phyloP scores from a whole-genome alignment of 257 asterid species.

The Haberlea rhodopensis region DNA sequence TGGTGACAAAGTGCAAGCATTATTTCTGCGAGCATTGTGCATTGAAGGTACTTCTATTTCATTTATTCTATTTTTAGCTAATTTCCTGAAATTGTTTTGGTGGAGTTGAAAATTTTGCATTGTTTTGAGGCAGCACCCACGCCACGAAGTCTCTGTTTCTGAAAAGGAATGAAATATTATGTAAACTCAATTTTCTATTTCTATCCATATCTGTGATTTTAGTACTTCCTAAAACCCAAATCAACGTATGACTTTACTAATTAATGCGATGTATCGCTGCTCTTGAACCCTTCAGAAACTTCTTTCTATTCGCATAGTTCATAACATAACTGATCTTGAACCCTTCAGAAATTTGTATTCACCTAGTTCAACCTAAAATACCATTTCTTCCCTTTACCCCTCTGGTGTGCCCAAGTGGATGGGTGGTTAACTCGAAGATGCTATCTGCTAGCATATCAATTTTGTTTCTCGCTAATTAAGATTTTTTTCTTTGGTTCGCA shows the following conservation, averaged over 20 bases:
- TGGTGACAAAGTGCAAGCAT: constrained; percentile 90
- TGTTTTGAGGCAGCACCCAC: background rate
- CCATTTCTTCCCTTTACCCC: background rate
- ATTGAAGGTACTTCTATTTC: constrained; percentile 52
- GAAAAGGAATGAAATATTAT: background rate
- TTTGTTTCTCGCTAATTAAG: constrained; percentile 11
- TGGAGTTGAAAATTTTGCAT: background rate
- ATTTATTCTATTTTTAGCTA: constrained; percentile 11
- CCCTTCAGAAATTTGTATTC: background rate
- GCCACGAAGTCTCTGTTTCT: background rate
- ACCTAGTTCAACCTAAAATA: background rate
- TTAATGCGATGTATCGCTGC: background rate
- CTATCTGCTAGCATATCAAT: background rate
- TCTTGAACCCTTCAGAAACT: background rate
- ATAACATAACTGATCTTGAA: background rate
- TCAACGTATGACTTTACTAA: background rate
- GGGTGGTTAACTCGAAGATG: background rate
- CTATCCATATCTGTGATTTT: too few relatives aligned
- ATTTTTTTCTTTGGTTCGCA: constrained; percentile 35
- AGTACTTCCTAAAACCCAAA: background rate
- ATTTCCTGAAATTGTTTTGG: background rate
- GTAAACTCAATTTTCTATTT: background rate
- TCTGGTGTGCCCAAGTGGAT: background rate
- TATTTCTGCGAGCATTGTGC: constrained; percentile 98
- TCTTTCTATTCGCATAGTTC: background rate